phyloP scores from a whole-genome alignment of 1,139 yeast genomes.

The Protomyces gravidus region DNA sequence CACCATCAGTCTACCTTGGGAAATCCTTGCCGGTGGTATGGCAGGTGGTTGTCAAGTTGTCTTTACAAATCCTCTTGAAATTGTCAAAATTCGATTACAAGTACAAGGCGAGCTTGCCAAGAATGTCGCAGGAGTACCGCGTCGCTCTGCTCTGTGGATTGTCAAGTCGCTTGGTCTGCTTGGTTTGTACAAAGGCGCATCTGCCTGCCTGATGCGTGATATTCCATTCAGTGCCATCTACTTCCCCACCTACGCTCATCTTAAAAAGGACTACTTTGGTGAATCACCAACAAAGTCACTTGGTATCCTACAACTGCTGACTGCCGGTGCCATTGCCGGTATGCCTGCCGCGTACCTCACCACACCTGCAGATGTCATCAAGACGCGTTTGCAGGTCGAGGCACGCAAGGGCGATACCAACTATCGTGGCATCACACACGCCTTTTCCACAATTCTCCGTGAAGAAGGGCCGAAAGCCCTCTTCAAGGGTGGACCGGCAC shows the following conservation, averaged over 20 bases:
- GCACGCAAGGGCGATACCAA: constrained; percentile 70
- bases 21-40: constrained; percentile 79
- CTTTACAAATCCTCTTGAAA: constrained; percentile 93
- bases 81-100: constrained; percentile 90
- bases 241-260: constrained; percentile 94
- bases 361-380: constrained; percentile 94
- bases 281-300: constrained; percentile 70
- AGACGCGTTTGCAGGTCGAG: constrained; percentile 89
- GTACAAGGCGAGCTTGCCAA: constrained; percentile 73
- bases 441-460: constrained; percentile 63
- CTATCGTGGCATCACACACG: constrained; percentile 72
- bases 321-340: constrained; percentile 93
- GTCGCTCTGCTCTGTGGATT: constrained; percentile 63
- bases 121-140: constrained; percentile 44
- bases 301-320: constrained; percentile 74
- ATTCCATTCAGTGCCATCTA: constrained; percentile 96
- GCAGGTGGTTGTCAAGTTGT: constrained; percentile 98
- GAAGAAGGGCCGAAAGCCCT: constrained; percentile 81
- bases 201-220: constrained; percentile 89
- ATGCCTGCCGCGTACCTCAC: constrained; percentile 74
- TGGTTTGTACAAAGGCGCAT: constrained; percentile 87
- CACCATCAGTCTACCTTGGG: constrained; percentile 62
- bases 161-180: constrained; percentile 72
- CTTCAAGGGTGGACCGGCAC: constrained; percentile 94
- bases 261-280: constrained; percentile 74